Base-by-base conservation (phyloP, 306 rosid genomes). In the Cucumis melo region DNA sequence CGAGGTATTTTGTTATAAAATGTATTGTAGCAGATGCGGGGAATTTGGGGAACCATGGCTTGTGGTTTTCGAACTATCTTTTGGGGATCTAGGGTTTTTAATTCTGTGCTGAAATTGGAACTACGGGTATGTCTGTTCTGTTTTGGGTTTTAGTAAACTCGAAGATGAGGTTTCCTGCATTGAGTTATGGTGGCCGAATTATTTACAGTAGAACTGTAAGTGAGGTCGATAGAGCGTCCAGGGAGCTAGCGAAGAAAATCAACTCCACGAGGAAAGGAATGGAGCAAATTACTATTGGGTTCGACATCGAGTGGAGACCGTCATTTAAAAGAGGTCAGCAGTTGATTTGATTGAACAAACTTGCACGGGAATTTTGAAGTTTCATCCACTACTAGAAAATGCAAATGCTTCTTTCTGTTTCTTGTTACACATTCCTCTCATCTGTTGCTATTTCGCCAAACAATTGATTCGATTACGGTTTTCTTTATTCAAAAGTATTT, bases 301-400 rank as follows among this genome's bases (percentile, higher is more conserved):
- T 91, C 76, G 93, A 93, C 77, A 87, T 93, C n/a, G 97, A 93
- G 80, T 93, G 98, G 98, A 89, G 53, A 78, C 91, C 93, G 24
- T 39, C 93, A 54, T 93, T 91, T 72, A 81, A 8, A 83, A 93
- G 53, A 85, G 96, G 97, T 92, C 79, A 46, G 79, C 55, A 13
- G 10, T 42, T 41, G 55, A 41, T 82, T 50, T 20, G 5, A 12
- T 7, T 44, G 7, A 11, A 41, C 1, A 38, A 38, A n/a, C 17
- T 16, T 62, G 44, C 44, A 14, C 23, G 3, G 24, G 12, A 9
- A 16, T 10, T 36, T 34, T 38, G 27, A 66, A n/a, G 51, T 66
- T 66, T 66, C 12, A 10, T 29, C 20, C 41, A 29, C 42, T 36
- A 61, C 15, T 61, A 61, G 19, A 10, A 61, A 24, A 24, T 14